Base-by-base conservation (phyloP, 805 yeast genomes). In the Vanderwaltozyma tropicalis region DNA sequence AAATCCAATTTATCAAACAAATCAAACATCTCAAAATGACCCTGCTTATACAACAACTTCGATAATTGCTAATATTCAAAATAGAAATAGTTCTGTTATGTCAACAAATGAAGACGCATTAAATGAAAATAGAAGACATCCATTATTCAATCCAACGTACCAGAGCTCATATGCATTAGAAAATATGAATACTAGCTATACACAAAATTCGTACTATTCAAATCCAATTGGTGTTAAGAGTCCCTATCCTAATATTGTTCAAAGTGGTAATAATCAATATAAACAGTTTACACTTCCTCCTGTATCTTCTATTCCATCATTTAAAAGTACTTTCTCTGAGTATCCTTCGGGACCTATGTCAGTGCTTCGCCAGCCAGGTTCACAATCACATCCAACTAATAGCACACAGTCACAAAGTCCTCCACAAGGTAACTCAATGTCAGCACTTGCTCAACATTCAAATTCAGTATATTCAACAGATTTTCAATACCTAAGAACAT, bases 291-390 rank as follows among this genome's bases (percentile, higher is more conserved):
- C 30, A 31, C 31, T 39, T 5, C 41, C 41, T 9, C 41, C 41
- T 15, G 38, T 39, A 78, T 49, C 76, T n/a, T 12, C 39, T 9
- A n/a, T 35, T 12, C 31, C 39, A 14, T 24, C 39, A 5, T 35
- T 17, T 20, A 27, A 31, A 7, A 12, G 26, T 12, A 25, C n/a
- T 24, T 24, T 24, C 12, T 11, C 27, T 4, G 10, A 25, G 11
- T 12, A 20, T 13, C 5, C 25, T 20, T 16, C 19, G 17, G 7
- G 19, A 22, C 14, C 30, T 18, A 35, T 31, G 16, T 5, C 18
- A 21, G 14, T 25, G 30, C 3, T 28, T 21, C 19, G 28, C 5
- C 14, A 31, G n/a, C 19, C 27, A 30, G n/a, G 7, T 28, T n/a
- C 32, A 19, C 6, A 35, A 24, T 10, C 25, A 25, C 9, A 24